Base-by-base conservation (phyloP, 345 rosid genomes). In the Melastoma malabathricum region DNA sequence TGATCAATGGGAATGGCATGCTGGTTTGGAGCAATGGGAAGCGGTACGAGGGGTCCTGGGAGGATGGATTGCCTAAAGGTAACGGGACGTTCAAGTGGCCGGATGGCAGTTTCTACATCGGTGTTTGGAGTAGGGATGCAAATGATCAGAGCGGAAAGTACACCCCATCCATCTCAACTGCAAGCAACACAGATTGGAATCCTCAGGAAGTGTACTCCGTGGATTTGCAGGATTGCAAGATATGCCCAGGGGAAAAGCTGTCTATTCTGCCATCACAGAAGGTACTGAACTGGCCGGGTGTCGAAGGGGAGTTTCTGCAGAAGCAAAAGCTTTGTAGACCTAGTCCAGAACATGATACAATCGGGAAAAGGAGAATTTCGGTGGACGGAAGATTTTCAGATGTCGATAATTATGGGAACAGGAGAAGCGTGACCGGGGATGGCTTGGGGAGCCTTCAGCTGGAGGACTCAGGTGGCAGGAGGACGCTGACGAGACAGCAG, bases 21-120 rank as follows among this genome's bases (percentile, higher is more conserved):
- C 59, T 92, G 86, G 70, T 81, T 29, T 92, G 94, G 98, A 64
- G 63, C 50, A 79, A 75, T 57, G 97, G 86, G 29, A 87, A 92
- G 58, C 72, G 93, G 50, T 88, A 82, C 59, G 98, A 92, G 58
- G 98, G 98, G 0, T 76, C 63, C 49, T 92, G 98, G 98, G 95
- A 84, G 46, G 93, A 81, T 38, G 86, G 84, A 3, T 63, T 73
- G 45, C 98, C 98, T 6, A 84, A 75, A 64, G 98, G 98, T 22
- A 84, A 83, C 58, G 98, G 98, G 17, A 87, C 85, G 0, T 87
- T 68, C 31, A 68, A 73, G 22, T 84, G 88, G 88, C 43, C 75
- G 0, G 90, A 82, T 8, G 94, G 90, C 20, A 79, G 95, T 55
- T 79, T 79, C 51, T 92, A 87, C 46, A 97, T 84, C 1, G 98